Conservation (phyloP, 805 yeast species). For the baker's yeast (Saccharomyces cerevisiae) region DNA sequence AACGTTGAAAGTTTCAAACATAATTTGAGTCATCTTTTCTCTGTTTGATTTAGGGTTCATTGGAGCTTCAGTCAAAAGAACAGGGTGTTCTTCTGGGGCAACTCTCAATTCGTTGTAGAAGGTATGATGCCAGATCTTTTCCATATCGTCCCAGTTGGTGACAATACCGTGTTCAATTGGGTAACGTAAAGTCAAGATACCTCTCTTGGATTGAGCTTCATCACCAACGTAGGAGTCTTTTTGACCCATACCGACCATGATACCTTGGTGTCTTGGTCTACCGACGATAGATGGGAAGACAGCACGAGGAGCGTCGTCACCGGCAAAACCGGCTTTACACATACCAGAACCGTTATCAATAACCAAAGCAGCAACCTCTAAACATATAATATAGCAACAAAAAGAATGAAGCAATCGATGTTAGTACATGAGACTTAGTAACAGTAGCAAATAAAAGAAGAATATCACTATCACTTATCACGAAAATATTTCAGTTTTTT, state of each 20-base stretch:
- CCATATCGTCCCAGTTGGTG: constrained; percentile 99
- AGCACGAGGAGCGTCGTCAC: constrained; percentile 99
- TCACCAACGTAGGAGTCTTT: constrained; percentile 99
- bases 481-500: background rate
- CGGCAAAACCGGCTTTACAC: constrained; percentile 99
- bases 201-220: constrained; percentile 99
- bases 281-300: constrained; percentile 99
- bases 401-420: background rate
- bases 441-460: background rate
- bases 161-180: constrained; percentile 99
- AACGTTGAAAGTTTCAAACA: constrained; percentile 98
- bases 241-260: constrained; percentile 99
- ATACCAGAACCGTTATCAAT: constrained; percentile 99
- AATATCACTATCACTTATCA: background rate
- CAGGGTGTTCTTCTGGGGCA: constrained; percentile 99
- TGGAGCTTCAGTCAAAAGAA: constrained; percentile 98
- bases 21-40: constrained; percentile 99
- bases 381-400: constrained; percentile 1
- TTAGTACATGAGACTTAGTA: background rate
- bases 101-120: constrained; percentile 99
- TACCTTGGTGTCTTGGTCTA: constrained; percentile 99
- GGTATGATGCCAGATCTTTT: constrained; percentile 99
- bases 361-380: constrained; percentile 48
- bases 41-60: constrained; percentile 99
- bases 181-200: constrained; percentile 96